Conservation (phyloP, 2,329 filamentous ascomycete species). For the Claviceps quebecensis region DNA sequence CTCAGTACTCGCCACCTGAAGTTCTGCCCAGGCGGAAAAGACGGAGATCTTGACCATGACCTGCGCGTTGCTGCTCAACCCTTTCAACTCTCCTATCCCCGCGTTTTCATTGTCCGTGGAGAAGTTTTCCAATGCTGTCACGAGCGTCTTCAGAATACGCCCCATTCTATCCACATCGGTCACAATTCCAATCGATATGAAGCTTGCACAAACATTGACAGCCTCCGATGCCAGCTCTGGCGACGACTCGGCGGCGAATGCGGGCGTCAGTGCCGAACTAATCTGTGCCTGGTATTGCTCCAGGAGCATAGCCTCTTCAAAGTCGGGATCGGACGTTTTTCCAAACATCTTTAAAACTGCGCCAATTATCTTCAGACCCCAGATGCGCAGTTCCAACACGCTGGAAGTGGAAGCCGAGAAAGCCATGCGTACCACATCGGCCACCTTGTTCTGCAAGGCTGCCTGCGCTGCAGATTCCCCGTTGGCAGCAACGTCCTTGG, state of each 20-base stretch:
- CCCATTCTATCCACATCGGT: slow-evolving; percentile 98
- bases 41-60: slow-evolving; percentile 98
- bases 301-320: slow-evolving; percentile 87
- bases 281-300: slow-evolving; percentile 99
- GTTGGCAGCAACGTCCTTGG: slow-evolving; percentile 63
- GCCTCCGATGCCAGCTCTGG: slow-evolving; percentile 92
- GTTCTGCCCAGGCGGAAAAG: slow-evolving; percentile 91
- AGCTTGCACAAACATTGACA: slow-evolving; percentile 94
- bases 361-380: slow-evolving; percentile 87
- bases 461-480: slow-evolving; percentile 65
- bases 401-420: slow-evolving; percentile 94
- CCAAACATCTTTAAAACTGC: slow-evolving; percentile 92
- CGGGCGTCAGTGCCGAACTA: slow-evolving; percentile 86
- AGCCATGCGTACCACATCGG: slow-evolving; percentile 89
- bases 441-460: slow-evolving; percentile 69
- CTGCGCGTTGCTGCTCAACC: slow-evolving; percentile 86
- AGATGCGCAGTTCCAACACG: slow-evolving; percentile 77
- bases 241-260: slow-evolving; percentile 89
- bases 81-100: slow-evolving; percentile 83
- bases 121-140: slow-evolving; percentile 84
- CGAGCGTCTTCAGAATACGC: slow-evolving; percentile 84
- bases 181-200: slow-evolving; percentile 93
- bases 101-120: slow-evolving; percentile 67
- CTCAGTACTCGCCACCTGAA: slow-evolving; percentile 88
- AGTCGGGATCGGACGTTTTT: slow-evolving; percentile 88